Conservation (phyloP, 192 early-diverging fungal genomes). For the Umbelopsis isabellina region DNA sequence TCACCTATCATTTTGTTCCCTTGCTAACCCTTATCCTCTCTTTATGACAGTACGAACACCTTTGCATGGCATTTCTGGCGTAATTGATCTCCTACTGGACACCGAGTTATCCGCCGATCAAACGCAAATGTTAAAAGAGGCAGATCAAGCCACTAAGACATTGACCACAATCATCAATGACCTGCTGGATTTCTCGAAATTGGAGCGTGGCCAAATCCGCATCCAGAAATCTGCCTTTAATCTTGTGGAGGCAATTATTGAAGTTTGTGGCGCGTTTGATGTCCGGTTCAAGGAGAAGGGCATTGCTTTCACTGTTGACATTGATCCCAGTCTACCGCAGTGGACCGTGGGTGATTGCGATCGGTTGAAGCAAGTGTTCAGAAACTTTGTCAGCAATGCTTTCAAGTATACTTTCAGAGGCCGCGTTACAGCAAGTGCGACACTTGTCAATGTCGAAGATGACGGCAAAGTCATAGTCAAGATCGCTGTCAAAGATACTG, state of each 20-base stretch:
- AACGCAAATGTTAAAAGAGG: slow-evolving; percentile 10
- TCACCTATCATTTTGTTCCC: neutral
- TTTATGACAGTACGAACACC: slow-evolving; percentile 7
- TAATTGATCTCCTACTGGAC: slow-evolving; percentile 14
- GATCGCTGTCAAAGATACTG: neutral
- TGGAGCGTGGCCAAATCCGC: neutral
- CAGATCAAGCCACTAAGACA: neutral
- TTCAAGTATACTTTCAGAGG: slow-evolving; percentile 2
- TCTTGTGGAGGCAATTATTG: neutral
- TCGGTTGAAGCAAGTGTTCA: neutral
- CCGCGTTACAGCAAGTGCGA: neutral
- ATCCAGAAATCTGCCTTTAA: neutral
- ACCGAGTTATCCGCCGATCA: neutral
- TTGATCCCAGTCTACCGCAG: slow-evolving; percentile 4
- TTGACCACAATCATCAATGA: slow-evolving; percentile 19
- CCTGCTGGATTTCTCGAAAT: slow-evolving; percentile 10
- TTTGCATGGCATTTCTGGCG: slow-evolving; percentile 19
- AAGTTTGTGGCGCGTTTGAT: neutral
- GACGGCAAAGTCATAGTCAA: neutral
- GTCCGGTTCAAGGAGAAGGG: neutral
- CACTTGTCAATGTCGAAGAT: neutral
- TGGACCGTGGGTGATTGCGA: neutral
- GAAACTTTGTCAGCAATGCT: slow-evolving; percentile 14
- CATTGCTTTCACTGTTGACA: slow-evolving; percentile 1
- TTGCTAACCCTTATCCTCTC: neutral